phyloP scores from a whole-genome alignment of 129 eudicot species.

The Artemisia argyi region DNA sequence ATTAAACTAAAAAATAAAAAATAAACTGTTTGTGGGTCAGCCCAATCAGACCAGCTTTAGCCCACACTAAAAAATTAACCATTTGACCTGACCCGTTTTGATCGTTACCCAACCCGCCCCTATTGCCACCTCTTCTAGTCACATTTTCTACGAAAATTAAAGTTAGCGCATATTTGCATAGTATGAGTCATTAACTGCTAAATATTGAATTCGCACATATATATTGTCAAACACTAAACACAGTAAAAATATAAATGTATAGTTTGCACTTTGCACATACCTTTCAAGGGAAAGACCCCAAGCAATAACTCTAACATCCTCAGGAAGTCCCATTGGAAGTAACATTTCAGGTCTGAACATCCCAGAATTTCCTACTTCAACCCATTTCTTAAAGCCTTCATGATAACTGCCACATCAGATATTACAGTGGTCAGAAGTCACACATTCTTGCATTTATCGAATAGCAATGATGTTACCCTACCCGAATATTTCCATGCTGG shows the following conservation, averaged over 20 bases:
- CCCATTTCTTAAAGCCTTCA: constrained; percentile 96
- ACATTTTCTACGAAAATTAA: constrained; percentile 6
- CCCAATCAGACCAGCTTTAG: neutral
- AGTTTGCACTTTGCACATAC: constrained; percentile 33
- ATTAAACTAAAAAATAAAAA: neutral
- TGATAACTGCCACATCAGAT: constrained; percentile 61
- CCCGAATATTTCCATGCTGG: constrained; percentile 99
- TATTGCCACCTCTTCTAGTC: neutral
- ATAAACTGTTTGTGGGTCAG: neutral
- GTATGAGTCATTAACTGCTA: neutral
- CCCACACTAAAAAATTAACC: neutral
- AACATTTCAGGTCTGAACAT: constrained; percentile 99
- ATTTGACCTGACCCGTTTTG: neutral
- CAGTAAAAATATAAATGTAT: neutral
- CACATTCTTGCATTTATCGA: neutral
- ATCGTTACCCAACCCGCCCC: neutral
- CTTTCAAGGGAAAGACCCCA: constrained; percentile 96
- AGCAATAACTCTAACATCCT: constrained; percentile 95
- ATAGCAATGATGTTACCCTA: constrained; percentile 21
- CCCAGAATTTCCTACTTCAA: constrained; percentile 96
- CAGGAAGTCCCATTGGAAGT: constrained; percentile 94
- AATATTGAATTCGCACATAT: neutral
- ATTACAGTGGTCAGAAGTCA: neutral
- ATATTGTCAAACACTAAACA: neutral
- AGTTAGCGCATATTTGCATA: neutral